Conservation (phyloP, 148 eudicot genomes). For the Rhododendron henanense region DNA sequence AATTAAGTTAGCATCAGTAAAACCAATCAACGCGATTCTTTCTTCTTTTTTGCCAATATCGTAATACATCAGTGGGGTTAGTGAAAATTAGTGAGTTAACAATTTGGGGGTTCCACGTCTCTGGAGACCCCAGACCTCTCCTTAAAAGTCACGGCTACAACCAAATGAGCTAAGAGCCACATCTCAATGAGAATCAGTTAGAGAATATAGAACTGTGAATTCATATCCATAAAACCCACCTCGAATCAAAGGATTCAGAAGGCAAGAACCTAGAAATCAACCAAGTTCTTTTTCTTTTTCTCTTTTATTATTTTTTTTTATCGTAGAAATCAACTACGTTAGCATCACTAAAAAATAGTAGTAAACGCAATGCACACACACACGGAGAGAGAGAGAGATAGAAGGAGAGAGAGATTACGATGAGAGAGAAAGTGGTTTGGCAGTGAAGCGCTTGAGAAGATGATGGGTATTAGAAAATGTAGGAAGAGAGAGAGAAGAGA, state of each 20-base stretch:
- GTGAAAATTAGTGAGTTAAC: too few relatives aligned
- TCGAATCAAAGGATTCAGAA: not conserved
- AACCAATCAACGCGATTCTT: not conserved
- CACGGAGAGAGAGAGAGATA: not conserved
- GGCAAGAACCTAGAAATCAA: not conserved
- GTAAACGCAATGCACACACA: not conserved
- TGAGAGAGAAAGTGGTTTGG: slow-evolving; percentile 6
- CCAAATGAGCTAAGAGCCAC: too few relatives aligned
- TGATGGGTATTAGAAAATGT: not conserved
- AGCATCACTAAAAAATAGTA: not conserved
- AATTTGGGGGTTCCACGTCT: too few relatives aligned
- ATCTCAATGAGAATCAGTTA: not conserved
- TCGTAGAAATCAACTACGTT: not conserved
- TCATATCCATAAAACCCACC: not conserved
- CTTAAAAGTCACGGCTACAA: too few relatives aligned
- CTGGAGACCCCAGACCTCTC: too few relatives aligned
- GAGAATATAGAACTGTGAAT: not conserved
- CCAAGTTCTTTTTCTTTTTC: not conserved
- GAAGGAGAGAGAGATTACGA: slow-evolving; percentile 9
- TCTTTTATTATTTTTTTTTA: too few relatives aligned
- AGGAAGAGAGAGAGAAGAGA: not conserved
- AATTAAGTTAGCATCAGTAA: not conserved
- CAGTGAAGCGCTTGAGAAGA: slow-evolving; percentile 1
- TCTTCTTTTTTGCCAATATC: too few relatives aligned
- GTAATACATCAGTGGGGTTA: too few relatives aligned